Evolutionary conservation across 2,329 filamentous ascomycete genomes (phyloP).

Genomic region (Monosporascus sp.): DNA sequence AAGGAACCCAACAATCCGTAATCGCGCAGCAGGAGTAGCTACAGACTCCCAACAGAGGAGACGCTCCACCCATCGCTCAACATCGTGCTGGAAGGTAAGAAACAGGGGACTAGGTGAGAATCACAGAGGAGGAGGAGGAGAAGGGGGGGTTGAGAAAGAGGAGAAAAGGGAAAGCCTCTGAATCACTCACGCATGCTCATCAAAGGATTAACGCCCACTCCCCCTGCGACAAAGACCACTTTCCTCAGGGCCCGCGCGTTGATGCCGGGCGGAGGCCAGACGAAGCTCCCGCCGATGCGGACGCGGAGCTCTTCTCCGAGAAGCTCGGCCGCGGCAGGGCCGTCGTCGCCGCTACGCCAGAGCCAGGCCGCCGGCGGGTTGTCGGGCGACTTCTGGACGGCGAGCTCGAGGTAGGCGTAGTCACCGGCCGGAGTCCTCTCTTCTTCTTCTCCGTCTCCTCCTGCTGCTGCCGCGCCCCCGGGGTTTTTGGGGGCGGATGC

Average conservation of each 20-base stretch:
- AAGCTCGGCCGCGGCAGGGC: conserved; percentile 40
- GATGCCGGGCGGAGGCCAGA: conserved; percentile 61
- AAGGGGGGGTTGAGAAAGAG: background rate
- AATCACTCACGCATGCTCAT: conserved; percentile 53
- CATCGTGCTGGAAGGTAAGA: too few species aligned
- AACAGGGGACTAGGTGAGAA: too few species aligned
- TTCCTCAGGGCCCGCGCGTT: conserved; percentile 42
- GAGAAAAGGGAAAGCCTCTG: background rate
- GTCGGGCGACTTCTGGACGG: conserved; percentile 63
- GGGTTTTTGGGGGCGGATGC: too few species aligned
- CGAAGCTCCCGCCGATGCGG: conserved; percentile 74
- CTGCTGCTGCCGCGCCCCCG: background rate
- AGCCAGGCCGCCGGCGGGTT: conserved; percentile 75
- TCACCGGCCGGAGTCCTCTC: background rate
- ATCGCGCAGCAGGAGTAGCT: background rate
- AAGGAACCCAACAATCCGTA: too few species aligned
- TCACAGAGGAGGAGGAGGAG: background rate
- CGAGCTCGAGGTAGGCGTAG: conserved; percentile 62
- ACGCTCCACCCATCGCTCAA: background rate
- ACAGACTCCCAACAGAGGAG: background rate
- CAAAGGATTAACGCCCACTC: conserved; percentile 77
- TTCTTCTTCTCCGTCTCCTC: background rate
- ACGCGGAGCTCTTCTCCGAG: conserved; percentile 55
- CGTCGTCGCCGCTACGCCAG: conserved; percentile 43
- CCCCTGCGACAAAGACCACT: conserved; percentile 72